A percentile compares a stretch with the other conserved stretches of the same genome.
Evolutionary conservation across 2,329 filamentous ascomycete genomes (phyloP).

Genomic region (Colletotrichum lindemuthianum): DNA sequence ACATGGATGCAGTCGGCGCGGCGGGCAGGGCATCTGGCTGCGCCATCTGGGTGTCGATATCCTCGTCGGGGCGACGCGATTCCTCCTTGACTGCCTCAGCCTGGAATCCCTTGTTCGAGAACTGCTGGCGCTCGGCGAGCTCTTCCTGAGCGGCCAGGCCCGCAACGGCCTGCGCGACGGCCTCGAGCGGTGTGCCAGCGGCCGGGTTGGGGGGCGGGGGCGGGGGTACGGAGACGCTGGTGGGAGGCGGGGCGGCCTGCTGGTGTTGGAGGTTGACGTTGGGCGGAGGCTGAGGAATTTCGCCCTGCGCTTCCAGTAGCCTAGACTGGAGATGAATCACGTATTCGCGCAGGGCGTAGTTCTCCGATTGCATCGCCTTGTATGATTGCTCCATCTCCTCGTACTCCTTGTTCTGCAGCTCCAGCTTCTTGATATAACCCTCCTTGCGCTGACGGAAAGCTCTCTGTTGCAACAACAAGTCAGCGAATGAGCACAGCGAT

Average conservation of each 20-base stretch:
- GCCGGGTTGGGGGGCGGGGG: slow-evolving; percentile 35
- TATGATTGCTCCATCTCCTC: slow-evolving; percentile 78
- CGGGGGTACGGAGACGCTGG: slow-evolving; percentile 32
- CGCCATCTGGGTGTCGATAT: slow-evolving; percentile 62
- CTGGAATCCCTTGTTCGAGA: slow-evolving; percentile 49
- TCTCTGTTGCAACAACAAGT: slow-evolving; percentile 65
- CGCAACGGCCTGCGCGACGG: slow-evolving; percentile 61
- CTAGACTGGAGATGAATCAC: slow-evolving; percentile 89
- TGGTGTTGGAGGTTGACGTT: slow-evolving; percentile 76
- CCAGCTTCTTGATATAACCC: slow-evolving; percentile 96
- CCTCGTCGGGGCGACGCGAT: slow-evolving; percentile 56
- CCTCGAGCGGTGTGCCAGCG: slow-evolving; percentile 54
- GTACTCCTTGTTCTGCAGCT: slow-evolving; percentile 89
- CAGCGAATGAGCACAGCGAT: slow-evolving; percentile 37
- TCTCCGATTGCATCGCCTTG: slow-evolving; percentile 86
- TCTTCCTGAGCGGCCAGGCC: slow-evolving; percentile 55
- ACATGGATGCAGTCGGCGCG: slow-evolving; percentile 45
- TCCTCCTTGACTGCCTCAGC: slow-evolving; percentile 53
- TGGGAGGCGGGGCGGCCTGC: slow-evolving; percentile 53
- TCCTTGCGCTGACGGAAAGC: slow-evolving; percentile 98
- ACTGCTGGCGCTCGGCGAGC: slow-evolving; percentile 50
- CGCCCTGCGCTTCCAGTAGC: slow-evolving; percentile 83
- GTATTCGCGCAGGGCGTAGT: slow-evolving; percentile 91
- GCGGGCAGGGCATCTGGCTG: slow-evolving; percentile 50
- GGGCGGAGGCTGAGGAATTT: slow-evolving; percentile 84